Percentiles rank a stretch among this genome's conserved stretches.
Conservation (phyloP, 1,284 basidiomycete genomes). For the Cryptococcus floricola region DNA sequence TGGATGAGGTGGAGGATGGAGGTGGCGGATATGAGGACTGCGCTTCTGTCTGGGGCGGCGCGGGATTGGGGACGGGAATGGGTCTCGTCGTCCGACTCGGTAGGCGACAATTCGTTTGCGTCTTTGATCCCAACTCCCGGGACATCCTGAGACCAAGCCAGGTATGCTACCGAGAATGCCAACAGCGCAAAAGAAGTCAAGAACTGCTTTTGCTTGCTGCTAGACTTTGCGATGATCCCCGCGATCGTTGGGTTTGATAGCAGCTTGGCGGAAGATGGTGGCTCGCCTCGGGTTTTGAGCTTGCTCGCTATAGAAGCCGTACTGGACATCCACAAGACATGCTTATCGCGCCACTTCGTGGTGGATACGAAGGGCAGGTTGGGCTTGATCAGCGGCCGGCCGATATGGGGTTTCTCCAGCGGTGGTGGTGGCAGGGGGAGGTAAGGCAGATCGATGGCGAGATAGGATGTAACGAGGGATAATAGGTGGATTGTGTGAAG, state of each 20-base stretch:
- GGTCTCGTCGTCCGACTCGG: slow-evolving; percentile 8
- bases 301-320: slow-evolving; percentile 22
- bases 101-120: slow-evolving; percentile 7
- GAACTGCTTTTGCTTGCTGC: slow-evolving; percentile 31
- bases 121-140: slow-evolving; percentile 29
- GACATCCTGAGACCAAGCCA: slow-evolving; percentile 44
- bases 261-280: background rate
- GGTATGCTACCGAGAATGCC: slow-evolving; percentile 38
- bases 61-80: background rate
- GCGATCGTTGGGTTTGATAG: slow-evolving; percentile 7
- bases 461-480: slow-evolving; percentile 35
- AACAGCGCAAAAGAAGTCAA: slow-evolving; percentile 38
- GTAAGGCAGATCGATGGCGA: slow-evolving; percentile 40
- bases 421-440: slow-evolving; percentile 18
- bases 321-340: slow-evolving; percentile 40
- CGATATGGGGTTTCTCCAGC: slow-evolving; percentile 24
- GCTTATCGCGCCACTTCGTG: slow-evolving; percentile 34
- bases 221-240: slow-evolving; percentile 14
- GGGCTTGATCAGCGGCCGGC: slow-evolving; percentile 30
- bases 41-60: background rate
- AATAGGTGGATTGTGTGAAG: slow-evolving; percentile 38
- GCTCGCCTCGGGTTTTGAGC: slow-evolving; percentile 7
- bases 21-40: slow-evolving; percentile 24
- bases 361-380: slow-evolving; percentile 36
- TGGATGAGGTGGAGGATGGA: slow-evolving; percentile 31